phyloP scores from a whole-genome alignment of 2,329 filamentous ascomycete species.

The Alternaria gansuensis region DNA sequence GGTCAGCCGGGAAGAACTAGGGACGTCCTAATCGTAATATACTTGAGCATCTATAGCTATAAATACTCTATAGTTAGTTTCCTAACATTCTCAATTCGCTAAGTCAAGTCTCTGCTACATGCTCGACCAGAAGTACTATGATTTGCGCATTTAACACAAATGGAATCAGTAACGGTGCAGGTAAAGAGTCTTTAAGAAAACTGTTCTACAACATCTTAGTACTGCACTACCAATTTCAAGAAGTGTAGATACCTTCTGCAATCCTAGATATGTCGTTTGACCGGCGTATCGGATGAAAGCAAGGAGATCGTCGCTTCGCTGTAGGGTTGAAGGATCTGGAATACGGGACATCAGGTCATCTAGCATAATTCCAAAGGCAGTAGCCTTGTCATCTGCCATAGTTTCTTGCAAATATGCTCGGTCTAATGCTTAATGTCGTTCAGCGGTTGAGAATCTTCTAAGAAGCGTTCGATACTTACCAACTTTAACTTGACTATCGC shows the following conservation, averaged over 20 bases:
- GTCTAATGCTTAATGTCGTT: constrained; percentile 14
- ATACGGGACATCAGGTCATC: constrained; percentile 10
- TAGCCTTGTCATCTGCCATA: constrained; percentile 1
- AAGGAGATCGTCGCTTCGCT: constrained; percentile 12
- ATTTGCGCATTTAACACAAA: constrained; percentile 23
- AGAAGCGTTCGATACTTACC: constrained; percentile 11
- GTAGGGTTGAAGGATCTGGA: constrained; percentile 2
- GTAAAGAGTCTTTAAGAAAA: constrained; percentile 13
- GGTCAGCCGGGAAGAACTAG: constrained; percentile 8
- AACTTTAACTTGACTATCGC: constrained; percentile 25
- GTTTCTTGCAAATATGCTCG: constrained; percentile 1
- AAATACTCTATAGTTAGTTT: not conserved
- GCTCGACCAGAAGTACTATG: constrained; percentile 15
- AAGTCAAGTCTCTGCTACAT: constrained; percentile 9
- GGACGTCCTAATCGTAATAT: not conserved
- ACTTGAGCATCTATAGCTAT: constrained; percentile 4
- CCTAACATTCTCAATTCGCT: constrained; percentile 12
- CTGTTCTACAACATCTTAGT: constrained; percentile 15
- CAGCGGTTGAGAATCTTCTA: constrained; percentile 1
- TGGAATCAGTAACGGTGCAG: constrained; percentile 16
- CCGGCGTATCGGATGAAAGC: constrained; percentile 12
- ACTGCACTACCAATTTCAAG: constrained; percentile 2
- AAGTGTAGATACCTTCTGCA: constrained; percentile 17
- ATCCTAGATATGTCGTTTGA: constrained; percentile 17
- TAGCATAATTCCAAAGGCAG: constrained; percentile 10